Evolutionary conservation across 1,284 basidiomycete genomes (phyloP).

Genomic region (Cryptococcus floricola): DNA sequence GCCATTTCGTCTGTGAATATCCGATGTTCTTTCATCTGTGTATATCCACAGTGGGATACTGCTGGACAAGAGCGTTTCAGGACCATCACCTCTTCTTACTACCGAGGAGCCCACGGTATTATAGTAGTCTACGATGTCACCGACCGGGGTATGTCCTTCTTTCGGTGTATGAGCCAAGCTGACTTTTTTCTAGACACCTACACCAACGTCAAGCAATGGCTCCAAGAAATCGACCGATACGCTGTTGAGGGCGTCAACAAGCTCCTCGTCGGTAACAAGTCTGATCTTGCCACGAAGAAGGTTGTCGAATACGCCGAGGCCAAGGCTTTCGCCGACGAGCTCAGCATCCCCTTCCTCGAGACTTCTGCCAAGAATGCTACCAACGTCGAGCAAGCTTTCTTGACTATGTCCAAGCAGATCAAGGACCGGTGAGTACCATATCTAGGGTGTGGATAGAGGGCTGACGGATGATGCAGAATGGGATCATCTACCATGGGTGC

Average conservation of each 20-base stretch:
- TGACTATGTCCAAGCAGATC: slow-evolving; percentile 99
- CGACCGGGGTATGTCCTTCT: slow-evolving; percentile 71
- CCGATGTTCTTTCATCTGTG: background rate
- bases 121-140: slow-evolving; percentile 99
- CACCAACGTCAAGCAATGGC: slow-evolving; percentile 99
- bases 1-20: background rate
- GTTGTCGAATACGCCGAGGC: slow-evolving; percentile 96
- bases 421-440: slow-evolving; percentile 64
- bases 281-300: slow-evolving; percentile 96
- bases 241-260: slow-evolving; percentile 99
- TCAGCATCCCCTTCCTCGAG: slow-evolving; percentile 95
- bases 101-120: slow-evolving; percentile 93
- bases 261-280: slow-evolving; percentile 96
- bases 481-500: slow-evolving; percentile 52
- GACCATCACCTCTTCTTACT: slow-evolving; percentile 96
- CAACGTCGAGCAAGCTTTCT: slow-evolving; percentile 98
- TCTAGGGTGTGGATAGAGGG: background rate
- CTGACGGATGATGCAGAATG: slow-evolving; percentile 49
- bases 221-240: slow-evolving; percentile 98
- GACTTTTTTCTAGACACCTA: slow-evolving; percentile 68
- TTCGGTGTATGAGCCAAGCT: background rate
- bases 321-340: slow-evolving; percentile 96
- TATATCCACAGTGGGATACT: slow-evolving; percentile 77
- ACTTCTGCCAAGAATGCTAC: slow-evolving; percentile 98
- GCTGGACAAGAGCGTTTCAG: slow-evolving; percentile 96